Base-by-base conservation (phyloP, 208 protist species). In the Jaenimonas drosophilae region DNA sequence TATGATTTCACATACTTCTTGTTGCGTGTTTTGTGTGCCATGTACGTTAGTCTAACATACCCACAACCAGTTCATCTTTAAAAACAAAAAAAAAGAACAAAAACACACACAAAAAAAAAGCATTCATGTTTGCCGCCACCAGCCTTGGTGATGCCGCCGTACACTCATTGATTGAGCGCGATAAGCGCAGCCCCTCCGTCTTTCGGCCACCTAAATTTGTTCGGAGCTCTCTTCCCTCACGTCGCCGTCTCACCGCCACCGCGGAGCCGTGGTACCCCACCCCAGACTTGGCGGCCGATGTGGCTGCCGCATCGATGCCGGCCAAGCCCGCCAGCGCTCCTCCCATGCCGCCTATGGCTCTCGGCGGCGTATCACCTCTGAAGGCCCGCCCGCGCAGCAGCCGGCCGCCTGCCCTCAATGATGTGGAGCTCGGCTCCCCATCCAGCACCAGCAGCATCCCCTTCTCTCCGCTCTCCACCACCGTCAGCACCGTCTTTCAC, bases 121-220 rank as follows among this genome's bases (percentile, higher is more conserved):
- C 6, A 39, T 31, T 59, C 47, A 56, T 31, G 48, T n/a, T n/a
- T n/a, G n/a, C n/a, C n/a, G n/a, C n/a, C n/a, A n/a, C n/a, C n/a
- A n/a, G n/a, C n/a, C n/a, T n/a, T n/a, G n/a, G n/a, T n/a, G n/a
- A n/a, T n/a, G n/a, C n/a, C n/a, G n/a, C n/a, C n/a, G n/a, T n/a
- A n/a, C n/a, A n/a, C n/a, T 73, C 71, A 46, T 65, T 81, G 45
- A 73, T 79, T 4, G 75, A 68, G 36, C 56, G 54, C 17, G 79
- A 88, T 32, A 56, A 59, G 20, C 72, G 74, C 62, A 67, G 48
- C 30, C 61, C 66, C 49, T 84, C 79, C 0, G 58, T 76, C 23
- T 88, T 88, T 51, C 75, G 74, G 12, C 79, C 79, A 17, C 79
- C 79, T 2, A 56, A 64, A 33, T 66, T 76, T 23, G 11, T 60